Conservation (phyloP, 495 filamentous ascomycete genomes). For the Cercophora sp. region DNA sequence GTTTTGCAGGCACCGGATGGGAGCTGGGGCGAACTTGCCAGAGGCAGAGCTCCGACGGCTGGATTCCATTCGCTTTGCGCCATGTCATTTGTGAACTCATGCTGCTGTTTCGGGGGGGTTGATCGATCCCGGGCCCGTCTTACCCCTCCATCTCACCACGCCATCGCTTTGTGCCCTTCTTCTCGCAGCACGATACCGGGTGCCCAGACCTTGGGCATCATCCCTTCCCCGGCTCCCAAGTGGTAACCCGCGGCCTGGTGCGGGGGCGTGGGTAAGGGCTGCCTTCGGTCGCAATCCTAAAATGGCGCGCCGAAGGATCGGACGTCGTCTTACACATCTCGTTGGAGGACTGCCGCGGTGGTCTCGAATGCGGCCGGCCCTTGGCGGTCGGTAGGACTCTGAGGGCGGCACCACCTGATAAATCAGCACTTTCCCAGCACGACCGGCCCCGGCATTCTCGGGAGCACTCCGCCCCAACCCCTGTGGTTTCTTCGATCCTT, state of each 20-base stretch:
- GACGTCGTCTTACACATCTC: background rate
- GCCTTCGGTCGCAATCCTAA: background rate
- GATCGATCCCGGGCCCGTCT: too few relatives aligned
- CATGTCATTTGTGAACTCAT: too few relatives aligned
- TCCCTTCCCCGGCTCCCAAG: too few relatives aligned
- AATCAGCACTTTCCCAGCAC: background rate
- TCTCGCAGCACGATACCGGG: too few relatives aligned
- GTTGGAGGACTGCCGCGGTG: background rate
- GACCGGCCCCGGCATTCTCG: background rate
- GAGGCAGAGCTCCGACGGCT: background rate
- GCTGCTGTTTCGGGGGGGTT: too few relatives aligned
- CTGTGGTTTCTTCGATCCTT: too few relatives aligned
- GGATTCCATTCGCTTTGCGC: background rate
- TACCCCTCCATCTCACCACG: too few relatives aligned
- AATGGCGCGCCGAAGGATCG: conserved; percentile 1
- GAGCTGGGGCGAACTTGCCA: too few relatives aligned
- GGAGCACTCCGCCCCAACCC: background rate
- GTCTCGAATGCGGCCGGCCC: conserved; percentile 10
- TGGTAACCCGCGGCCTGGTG: too few relatives aligned
- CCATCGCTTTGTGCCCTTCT: too few relatives aligned
- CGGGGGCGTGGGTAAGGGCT: conserved; percentile 10
- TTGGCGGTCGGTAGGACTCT: conserved; percentile 2
- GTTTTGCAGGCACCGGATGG: too few relatives aligned
- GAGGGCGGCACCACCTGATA: background rate
- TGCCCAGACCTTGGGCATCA: too few relatives aligned